Evolutionary conservation across 257 asterid species (phyloP).

Genomic region (Lantana camara): DNA sequence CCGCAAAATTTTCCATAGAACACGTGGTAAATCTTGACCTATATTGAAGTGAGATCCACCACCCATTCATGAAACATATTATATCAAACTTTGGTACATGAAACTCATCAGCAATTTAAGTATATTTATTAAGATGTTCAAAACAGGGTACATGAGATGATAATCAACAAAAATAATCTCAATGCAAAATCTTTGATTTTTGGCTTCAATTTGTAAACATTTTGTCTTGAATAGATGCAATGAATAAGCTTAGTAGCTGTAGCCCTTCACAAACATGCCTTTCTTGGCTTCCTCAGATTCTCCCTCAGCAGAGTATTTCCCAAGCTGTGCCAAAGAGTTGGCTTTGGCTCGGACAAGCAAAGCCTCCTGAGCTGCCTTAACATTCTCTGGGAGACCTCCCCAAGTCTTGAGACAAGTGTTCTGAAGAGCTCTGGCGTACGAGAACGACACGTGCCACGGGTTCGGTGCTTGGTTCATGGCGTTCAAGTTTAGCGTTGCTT

Average conservation of each 20-base stretch:
- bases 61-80: no score
- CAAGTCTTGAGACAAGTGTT: constrained; percentile 81
- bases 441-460: constrained; percentile 85
- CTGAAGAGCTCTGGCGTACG: constrained; percentile 79
- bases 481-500: constrained; percentile 74
- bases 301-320: constrained; percentile 73
- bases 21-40: no score
- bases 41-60: no score
- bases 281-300: constrained; percentile 81
- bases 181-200: background rate
- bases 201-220: constrained; percentile 8
- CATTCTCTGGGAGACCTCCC: constrained; percentile 73
- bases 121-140: constrained; percentile 27
- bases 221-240: background rate
- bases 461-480: constrained; percentile 84
- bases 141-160: constrained; percentile 35
- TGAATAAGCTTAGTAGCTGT: constrained; percentile 48
- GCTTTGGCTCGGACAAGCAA: constrained; percentile 68
- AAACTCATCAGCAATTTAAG: constrained; percentile 36
- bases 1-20: no score
- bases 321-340: constrained; percentile 82
- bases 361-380: constrained; percentile 63
- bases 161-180: constrained; percentile 34
- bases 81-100: constrained; percentile 29
- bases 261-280: constrained; percentile 77